Conservation (phyloP, 805 yeast genomes). For the Ogataea zsoltii region DNA sequence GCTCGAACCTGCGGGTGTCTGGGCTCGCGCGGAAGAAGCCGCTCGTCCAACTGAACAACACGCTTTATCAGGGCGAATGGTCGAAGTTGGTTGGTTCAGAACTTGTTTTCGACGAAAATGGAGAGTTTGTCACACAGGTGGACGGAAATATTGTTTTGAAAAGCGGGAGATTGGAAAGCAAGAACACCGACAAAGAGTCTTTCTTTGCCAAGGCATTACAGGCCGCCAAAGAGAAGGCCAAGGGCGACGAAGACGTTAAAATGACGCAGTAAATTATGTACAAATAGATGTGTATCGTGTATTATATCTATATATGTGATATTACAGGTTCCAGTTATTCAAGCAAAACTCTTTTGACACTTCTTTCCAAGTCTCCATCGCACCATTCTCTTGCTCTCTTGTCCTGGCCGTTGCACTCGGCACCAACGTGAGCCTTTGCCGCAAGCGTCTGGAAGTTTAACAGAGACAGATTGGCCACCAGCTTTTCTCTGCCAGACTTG, state of each 20-base stretch:
- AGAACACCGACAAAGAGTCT: constrained; percentile 22
- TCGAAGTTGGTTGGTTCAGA: constrained; percentile 76
- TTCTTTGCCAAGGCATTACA: constrained; percentile 27
- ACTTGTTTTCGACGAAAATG: constrained; percentile 38
- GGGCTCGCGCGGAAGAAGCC: constrained; percentile 59
- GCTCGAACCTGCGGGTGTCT: constrained; percentile 43
- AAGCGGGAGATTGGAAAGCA: constrained; percentile 32
- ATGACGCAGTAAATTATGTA: constrained; percentile 3
- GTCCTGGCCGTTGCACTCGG: constrained; percentile 36
- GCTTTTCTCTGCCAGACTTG: constrained; percentile 11
- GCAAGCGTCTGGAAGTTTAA: constrained; percentile 49
- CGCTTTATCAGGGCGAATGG: constrained; percentile 77
- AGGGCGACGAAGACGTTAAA: neutral
- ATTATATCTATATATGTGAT: neutral
- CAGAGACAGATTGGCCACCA: constrained; percentile 33
- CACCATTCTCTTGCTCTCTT: constrained; percentile 69
- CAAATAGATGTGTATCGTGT: neutral
- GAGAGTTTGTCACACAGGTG: constrained; percentile 33
- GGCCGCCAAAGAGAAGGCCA: constrained; percentile 21
- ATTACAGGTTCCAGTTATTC: neutral
- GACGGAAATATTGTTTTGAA: constrained; percentile 32
- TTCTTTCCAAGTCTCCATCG: constrained; percentile 45
- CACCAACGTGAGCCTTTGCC: constrained; percentile 43
- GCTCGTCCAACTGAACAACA: constrained; percentile 55
- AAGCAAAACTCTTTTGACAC: constrained; percentile 45